phyloP scores from a whole-genome alignment of 164 flowering plant genomes.

The Vitis rotundifolia region DNA sequence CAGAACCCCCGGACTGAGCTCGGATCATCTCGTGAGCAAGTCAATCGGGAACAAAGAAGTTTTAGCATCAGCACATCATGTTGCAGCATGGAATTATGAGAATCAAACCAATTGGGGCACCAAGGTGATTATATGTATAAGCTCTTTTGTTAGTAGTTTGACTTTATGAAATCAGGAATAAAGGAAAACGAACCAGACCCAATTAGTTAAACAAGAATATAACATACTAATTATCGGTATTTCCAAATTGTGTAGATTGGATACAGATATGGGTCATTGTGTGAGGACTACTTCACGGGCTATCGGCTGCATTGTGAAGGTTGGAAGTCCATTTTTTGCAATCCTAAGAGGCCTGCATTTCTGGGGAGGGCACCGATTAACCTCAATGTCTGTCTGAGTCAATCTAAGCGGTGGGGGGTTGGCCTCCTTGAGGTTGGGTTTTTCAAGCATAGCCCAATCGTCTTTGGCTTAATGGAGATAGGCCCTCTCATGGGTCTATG shows the following conservation, averaged over 20 bases:
- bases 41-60: conserved; percentile 18
- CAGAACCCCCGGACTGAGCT: conserved; percentile 31
- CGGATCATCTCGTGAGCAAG: conserved; percentile 15
- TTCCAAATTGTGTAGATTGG: conserved; percentile 50
- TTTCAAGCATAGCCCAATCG: conserved; percentile 50
- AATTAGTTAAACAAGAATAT: no score
- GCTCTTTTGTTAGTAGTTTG: no score
- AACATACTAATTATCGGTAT: no score
- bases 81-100: conserved; percentile 58
- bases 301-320: conserved; percentile 69
- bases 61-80: conserved; percentile 40
- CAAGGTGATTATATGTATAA: conserved; percentile 33
- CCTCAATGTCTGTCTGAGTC: conserved; percentile 47
- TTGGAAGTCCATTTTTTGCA: conserved; percentile 66
- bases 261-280: conserved; percentile 70
- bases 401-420: conserved; percentile 62
- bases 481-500: conserved; percentile 47
- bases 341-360: conserved; percentile 71
- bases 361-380: conserved; percentile 56
- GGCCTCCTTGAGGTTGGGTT: conserved; percentile 59
- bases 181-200: no score
- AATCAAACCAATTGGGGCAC: conserved; percentile 55
- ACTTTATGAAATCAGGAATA: no score
- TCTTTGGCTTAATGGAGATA: conserved; percentile 35
- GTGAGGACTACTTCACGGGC: conserved; percentile 74